These are phyloP conservation scores for Aspergillus cristatus DNA, from an alignment of 495 filamentous ascomycete species.

Conservation along the genomic window DNA sequence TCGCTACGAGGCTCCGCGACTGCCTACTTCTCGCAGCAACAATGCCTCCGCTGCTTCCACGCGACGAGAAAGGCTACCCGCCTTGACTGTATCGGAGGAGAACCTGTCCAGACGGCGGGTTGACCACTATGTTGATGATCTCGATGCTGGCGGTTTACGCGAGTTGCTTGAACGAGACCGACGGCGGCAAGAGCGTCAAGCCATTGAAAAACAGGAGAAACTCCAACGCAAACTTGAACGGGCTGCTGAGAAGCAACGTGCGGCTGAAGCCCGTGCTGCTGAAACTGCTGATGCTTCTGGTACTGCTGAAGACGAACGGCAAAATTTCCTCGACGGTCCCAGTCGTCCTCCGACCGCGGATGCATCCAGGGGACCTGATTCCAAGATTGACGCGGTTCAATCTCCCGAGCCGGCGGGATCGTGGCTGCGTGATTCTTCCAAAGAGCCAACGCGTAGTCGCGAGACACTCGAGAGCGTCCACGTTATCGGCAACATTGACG, in stretches of 20 bases:
- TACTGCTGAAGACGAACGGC: not conserved
- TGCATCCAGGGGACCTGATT: too few species aligned
- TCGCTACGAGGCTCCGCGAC: slow-evolving; percentile 55
- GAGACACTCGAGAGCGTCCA: slow-evolving; percentile 28
- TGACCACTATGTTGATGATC: slow-evolving; percentile 69
- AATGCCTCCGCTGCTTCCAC: slow-evolving; percentile 28
- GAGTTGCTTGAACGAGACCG: slow-evolving; percentile 81
- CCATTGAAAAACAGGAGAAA: slow-evolving; percentile 59
- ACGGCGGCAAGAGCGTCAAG: slow-evolving; percentile 65
- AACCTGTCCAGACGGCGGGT: slow-evolving; percentile 61
- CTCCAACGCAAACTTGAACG: slow-evolving; percentile 59
- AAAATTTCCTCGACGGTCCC: not conserved
- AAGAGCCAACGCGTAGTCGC: slow-evolving; percentile 13
- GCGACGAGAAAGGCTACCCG: slow-evolving; percentile 34
- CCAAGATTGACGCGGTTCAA: slow-evolving; percentile 4
- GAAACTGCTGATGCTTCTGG: not conserved
- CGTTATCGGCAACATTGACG: slow-evolving; percentile 29
- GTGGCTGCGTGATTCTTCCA: slow-evolving; percentile 26
- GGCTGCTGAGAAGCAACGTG: slow-evolving; percentile 57
- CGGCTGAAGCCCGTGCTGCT: slow-evolving; percentile 1
- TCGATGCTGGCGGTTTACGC: slow-evolving; percentile 68
- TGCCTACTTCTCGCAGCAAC: slow-evolving; percentile 25
- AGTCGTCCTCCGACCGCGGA: not conserved
- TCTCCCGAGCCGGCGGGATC: slow-evolving; percentile 17
- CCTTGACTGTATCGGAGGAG: slow-evolving; percentile 48